Percentiles rank a stretch among this genome's conserved stretches.
Evolutionary conservation across 164 flowering plant species (phyloP).

Genomic region (Liquidambar formosana): DNA sequence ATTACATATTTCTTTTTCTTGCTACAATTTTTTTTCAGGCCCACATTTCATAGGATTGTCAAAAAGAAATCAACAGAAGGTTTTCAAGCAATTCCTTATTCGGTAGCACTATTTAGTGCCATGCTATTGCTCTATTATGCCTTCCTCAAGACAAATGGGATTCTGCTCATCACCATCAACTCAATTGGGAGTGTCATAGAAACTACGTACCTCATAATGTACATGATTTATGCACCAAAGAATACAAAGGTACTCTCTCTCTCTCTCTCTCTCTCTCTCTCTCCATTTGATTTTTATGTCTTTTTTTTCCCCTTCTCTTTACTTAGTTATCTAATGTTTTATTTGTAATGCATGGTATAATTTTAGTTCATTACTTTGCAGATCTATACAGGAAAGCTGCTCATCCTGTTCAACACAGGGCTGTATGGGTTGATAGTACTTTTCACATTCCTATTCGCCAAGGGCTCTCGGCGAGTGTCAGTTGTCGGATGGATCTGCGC

Average conservation of each 20-base stretch:
- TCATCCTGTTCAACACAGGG: conserved; percentile 41
- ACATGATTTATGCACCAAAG: conserved; percentile 59
- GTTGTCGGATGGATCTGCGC: conserved; percentile 74
- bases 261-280: conserved; percentile 3
- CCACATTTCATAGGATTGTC: conserved; percentile 63
- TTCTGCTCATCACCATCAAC: conserved; percentile 64
- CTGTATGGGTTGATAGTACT: conserved; percentile 38
- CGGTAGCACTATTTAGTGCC: conserved; percentile 74
- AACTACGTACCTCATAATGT: conserved; percentile 47
- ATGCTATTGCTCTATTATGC: conserved; percentile 65
- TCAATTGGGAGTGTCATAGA: conserved; percentile 50
- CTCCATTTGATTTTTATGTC: no score
- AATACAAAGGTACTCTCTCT: conserved; percentile 36
- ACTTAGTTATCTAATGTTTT: no score
- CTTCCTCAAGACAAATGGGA: conserved; percentile 43
- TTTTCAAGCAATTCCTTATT: conserved; percentile 72
- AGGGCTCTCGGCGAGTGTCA: conserved; percentile 19
- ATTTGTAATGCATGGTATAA: no score
- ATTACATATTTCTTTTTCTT: neutral
- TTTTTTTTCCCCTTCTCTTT: no score
- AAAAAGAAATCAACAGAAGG: conserved; percentile 77
- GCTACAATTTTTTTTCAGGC: conserved; percentile 44
- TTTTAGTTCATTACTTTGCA: conserved; percentile 33
- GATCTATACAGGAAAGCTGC: conserved; percentile 46
- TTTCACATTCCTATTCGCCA: conserved; percentile 27